Evolutionary conservation across 768 basidiomycete species (phyloP).

Genomic region (Saitozyma sp.): DNA sequence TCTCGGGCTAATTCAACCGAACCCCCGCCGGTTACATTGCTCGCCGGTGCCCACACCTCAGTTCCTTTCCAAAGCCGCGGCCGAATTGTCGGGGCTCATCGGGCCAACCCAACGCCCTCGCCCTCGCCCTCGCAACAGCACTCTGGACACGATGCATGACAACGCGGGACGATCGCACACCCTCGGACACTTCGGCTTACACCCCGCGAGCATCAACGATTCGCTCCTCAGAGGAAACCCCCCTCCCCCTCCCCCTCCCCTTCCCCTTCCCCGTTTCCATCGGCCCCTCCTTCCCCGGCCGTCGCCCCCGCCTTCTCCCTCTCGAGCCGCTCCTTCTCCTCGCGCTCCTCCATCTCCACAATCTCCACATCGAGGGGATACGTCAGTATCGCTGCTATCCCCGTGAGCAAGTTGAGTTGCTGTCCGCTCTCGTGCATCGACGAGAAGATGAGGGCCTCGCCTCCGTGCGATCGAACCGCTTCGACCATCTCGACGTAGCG

Average conservation of each 20-base stretch:
- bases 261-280: conserved; percentile 13
- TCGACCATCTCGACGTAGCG: conserved; percentile 86
- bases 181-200: background rate
- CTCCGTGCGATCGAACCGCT: conserved; percentile 80
- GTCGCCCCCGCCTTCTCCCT: conserved; percentile 33
- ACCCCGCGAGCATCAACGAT: background rate
- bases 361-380: conserved; percentile 95
- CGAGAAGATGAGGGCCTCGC: conserved; percentile 93
- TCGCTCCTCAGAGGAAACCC: too few relatives aligned
- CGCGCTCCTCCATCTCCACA: conserved; percentile 86
- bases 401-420: conserved; percentile 94
- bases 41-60: too few relatives aligned
- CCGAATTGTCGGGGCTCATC: too few relatives aligned
- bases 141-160: too few relatives aligned
- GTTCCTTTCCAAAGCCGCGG: too few relatives aligned
- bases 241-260: background rate
- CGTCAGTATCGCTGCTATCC: conserved; percentile 90
- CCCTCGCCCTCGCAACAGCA: too few relatives aligned
- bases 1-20: too few relatives aligned
- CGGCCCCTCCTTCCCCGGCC: conserved; percentile 1
- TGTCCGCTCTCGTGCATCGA: conserved; percentile 99
- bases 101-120: too few relatives aligned
- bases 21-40: too few relatives aligned
- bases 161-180: too few relatives aligned
- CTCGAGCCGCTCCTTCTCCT: conserved; percentile 57